phyloP scores from a whole-genome alignment of 495 filamentous ascomycete species.

The Aspergillus homomorphus region DNA sequence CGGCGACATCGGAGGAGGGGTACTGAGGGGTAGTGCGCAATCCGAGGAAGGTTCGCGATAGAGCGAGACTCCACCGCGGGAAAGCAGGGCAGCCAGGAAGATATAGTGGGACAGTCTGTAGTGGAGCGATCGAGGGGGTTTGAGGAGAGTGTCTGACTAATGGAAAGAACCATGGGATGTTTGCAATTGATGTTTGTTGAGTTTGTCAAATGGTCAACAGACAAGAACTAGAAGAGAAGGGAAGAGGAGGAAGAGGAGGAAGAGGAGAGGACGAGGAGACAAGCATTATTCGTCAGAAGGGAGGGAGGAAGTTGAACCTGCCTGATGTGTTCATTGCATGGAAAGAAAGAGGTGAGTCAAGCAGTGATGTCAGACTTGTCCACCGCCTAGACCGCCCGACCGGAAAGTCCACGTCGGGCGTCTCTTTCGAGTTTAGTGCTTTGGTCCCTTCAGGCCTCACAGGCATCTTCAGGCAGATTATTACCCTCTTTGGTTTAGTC shows the following conservation, averaged over 20 bases:
- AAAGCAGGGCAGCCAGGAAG: background rate
- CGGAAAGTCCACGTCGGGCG: slow-evolving; percentile 5
- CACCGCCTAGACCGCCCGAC: slow-evolving; percentile 10
- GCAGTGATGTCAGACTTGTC: slow-evolving; percentile 12
- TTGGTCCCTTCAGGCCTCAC: background rate
- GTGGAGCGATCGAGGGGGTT: background rate
- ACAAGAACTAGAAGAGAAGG: background rate
- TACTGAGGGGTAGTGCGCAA: background rate
- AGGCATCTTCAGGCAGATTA: slow-evolving; percentile 4
- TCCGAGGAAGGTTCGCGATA: background rate
- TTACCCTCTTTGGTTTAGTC: slow-evolving; percentile 10
- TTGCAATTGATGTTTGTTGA: no score
- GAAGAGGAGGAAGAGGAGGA: background rate
- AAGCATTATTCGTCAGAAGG: background rate
- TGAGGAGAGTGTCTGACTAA: background rate
- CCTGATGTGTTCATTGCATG: background rate
- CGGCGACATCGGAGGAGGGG: background rate
- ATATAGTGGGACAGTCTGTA: background rate
- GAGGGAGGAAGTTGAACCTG: background rate
- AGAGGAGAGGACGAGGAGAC: no score
- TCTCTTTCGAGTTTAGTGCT: background rate
- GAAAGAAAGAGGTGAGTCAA: background rate
- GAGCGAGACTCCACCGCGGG: background rate
- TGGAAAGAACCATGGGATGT: background rate
- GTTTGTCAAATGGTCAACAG: background rate